These are phyloP conservation scores for Mycosphaerella sp. DNA, from an alignment of 2,329 filamentous ascomycete genomes.

Conservation along the genomic window DNA sequence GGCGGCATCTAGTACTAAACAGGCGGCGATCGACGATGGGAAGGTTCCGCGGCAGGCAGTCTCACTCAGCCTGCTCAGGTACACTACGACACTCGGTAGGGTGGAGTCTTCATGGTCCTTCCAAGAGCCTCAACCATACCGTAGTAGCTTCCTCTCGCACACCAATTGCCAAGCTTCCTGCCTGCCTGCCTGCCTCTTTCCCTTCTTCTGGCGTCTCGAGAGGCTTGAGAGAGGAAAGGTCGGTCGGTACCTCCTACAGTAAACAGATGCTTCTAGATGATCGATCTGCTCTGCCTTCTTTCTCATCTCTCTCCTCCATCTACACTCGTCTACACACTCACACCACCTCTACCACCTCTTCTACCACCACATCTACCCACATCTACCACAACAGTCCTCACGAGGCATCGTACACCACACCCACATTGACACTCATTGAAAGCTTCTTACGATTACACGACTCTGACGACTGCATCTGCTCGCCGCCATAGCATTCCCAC, in stretches of 20 bases:
- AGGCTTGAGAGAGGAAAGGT: too few species aligned
- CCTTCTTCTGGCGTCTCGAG: too few species aligned
- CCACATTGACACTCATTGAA: neutral
- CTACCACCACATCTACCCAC: neutral
- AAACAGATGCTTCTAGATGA: too few species aligned
- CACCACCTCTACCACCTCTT: neutral
- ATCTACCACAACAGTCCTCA: neutral
- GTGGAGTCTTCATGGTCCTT: too few species aligned
- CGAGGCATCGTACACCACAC: neutral
- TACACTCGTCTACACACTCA: too few species aligned
- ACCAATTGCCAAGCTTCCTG: too few species aligned
- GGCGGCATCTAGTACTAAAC: too few species aligned
- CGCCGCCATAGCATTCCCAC: neutral
- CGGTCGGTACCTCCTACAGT: neutral
- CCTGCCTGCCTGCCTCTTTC: too few species aligned
- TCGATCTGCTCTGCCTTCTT: too few species aligned
- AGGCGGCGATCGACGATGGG: constrained; percentile 12
- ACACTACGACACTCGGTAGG: neutral
- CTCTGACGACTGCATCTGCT: constrained; percentile 3
- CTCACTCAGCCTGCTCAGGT: neutral
- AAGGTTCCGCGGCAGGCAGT: neutral
- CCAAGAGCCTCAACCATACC: constrained; percentile 3
- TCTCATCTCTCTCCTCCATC: neutral
- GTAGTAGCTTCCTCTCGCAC: neutral
- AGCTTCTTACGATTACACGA: constrained; percentile 15